Conservation (phyloP, 1,139 yeast species). For the Geotrichum bryndzae region DNA sequence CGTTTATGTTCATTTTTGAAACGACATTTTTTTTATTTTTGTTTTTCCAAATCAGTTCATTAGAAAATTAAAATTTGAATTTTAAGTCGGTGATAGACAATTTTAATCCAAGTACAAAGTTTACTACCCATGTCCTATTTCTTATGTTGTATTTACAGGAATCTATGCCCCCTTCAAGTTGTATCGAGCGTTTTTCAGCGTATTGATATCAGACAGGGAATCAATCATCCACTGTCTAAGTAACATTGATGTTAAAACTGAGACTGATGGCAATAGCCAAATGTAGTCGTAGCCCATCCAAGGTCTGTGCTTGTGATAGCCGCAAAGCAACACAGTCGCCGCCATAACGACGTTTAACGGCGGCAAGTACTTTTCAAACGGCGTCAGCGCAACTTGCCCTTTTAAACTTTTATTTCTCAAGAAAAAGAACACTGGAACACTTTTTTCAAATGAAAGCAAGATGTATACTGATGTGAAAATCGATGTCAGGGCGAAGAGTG, state of each 20-base stretch:
- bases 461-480: conserved; percentile 26
- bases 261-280: conserved; percentile 32
- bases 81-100: background rate
- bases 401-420: conserved; percentile 4
- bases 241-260: conserved; percentile 25
- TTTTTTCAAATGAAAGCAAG: conserved; percentile 19
- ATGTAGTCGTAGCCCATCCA: conserved; percentile 31
- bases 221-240: conserved; percentile 30
- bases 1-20: conserved; percentile 1
- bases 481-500: conserved; percentile 30
- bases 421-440: conserved; percentile 7
- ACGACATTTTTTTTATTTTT: conserved; percentile 1
- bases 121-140: background rate
- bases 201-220: conserved; percentile 24
- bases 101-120: background rate
- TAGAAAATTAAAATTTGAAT: background rate
- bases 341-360: conserved; percentile 24
- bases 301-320: conserved; percentile 27
- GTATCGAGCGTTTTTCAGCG: conserved; percentile 26
- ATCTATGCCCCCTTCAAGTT: conserved; percentile 30
- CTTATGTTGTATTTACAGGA: background rate
- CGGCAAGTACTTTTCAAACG: conserved; percentile 16
- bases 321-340: conserved; percentile 23
- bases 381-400: conserved; percentile 9
- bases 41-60: background rate